Evolutionary conservation across 176 grass and related monocot genomes (phyloP).

Genomic region (Lolium multiflorum): DNA sequence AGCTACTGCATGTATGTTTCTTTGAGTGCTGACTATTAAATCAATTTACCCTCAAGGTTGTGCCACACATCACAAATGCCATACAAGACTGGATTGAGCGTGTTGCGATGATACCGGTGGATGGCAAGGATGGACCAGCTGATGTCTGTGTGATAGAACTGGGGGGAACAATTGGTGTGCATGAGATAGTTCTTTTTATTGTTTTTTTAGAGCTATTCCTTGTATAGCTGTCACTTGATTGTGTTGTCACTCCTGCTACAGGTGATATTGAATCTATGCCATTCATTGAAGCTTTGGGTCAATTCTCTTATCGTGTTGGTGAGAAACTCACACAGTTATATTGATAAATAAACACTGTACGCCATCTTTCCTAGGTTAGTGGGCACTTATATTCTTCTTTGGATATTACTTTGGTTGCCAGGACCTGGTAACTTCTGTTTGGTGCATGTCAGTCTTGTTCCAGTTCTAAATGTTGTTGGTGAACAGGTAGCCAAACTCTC

Average conservation of each 20-base stretch:
- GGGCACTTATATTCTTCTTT: conserved; percentile 27
- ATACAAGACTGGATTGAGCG: conserved; percentile 84
- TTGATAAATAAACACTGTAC: conserved; percentile 17
- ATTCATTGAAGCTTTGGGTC: conserved; percentile 85
- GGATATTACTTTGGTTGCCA: conserved; percentile 45
- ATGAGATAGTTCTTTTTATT: conserved; percentile 28
- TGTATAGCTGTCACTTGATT: conserved; percentile 48
- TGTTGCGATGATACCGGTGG: conserved; percentile 68
- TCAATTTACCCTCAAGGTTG: conserved; percentile 53
- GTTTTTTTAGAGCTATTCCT: conserved; percentile 25
- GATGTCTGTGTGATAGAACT: conserved; percentile 79
- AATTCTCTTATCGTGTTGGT: conserved; percentile 85
- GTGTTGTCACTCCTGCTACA: conserved; percentile 49
- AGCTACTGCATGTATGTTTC: conserved; percentile 31
- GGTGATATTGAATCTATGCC: conserved; percentile 92
- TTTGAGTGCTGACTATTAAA: conserved; percentile 40
- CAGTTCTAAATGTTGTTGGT: conserved; percentile 85
- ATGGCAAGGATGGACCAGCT: conserved; percentile 75
- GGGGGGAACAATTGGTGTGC: conserved; percentile 71
- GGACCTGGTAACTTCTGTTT: conserved; percentile 81
- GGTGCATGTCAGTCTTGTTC: conserved; percentile 89
- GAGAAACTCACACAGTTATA: conserved; percentile 33
- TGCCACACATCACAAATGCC: conserved; percentile 82
- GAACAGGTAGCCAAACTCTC: conserved; percentile 61
- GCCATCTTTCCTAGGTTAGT: conserved; percentile 4